These are phyloP conservation scores for Aspergillus aculeatus DNA, from an alignment of 2,329 filamentous ascomycete species.

Conservation along the genomic window DNA sequence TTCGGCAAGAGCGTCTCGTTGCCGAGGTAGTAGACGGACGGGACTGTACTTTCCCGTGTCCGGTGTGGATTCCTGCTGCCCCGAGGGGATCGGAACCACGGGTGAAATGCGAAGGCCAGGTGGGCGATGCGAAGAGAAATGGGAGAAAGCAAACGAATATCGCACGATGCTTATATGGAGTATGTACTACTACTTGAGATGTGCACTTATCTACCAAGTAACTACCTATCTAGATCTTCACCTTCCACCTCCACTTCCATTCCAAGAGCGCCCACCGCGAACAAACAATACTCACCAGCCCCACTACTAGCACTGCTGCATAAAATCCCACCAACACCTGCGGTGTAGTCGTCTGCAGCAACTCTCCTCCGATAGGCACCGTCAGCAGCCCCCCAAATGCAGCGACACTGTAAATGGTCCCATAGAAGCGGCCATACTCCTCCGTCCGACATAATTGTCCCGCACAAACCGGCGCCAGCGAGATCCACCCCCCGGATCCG, in stretches of 20 bases:
- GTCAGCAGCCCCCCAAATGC: slow-evolving; percentile 48
- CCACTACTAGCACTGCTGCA: slow-evolving; percentile 42
- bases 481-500: slow-evolving; percentile 51
- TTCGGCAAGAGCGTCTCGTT: no score
- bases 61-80: no score
- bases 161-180: no score
- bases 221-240: slow-evolving; percentile 26
- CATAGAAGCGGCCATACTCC: slow-evolving; percentile 50
- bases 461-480: slow-evolving; percentile 46
- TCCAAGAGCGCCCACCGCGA: slow-evolving; percentile 39
- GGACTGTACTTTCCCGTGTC: no score
- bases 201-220: no score
- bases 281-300: slow-evolving; percentile 23
- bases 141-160: no score
- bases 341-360: slow-evolving; percentile 48
- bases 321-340: slow-evolving; percentile 49
- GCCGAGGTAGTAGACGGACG: no score
- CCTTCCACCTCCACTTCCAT: slow-evolving; percentile 41
- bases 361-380: slow-evolving; percentile 47
- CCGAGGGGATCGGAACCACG: no score
- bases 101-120: no score
- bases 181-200: no score
- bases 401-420: slow-evolving; percentile 49
- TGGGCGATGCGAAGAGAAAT: no score
- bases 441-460: slow-evolving; percentile 49